Conservation (phyloP, 139 green algal genomes). For the Astrephomene gubernaculifera region DNA sequence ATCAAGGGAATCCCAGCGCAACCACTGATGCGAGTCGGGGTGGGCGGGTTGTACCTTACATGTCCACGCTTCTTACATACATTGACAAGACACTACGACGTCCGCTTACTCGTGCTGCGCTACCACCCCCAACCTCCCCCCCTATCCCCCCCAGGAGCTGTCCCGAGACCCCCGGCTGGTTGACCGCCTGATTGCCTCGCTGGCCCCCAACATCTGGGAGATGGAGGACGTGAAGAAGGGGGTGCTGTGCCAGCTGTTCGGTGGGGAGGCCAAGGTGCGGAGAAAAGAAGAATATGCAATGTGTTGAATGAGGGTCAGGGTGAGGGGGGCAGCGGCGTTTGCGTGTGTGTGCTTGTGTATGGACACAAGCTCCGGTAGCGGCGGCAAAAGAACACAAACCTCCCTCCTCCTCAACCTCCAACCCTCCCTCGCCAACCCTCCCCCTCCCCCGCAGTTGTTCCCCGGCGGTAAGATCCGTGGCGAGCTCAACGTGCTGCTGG, state of each 20-base stretch:
- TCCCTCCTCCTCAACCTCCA: background rate
- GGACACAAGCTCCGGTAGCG: background rate
- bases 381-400: background rate
- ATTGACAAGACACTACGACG: no score
- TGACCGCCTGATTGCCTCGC: conserved; percentile 82
- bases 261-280: conserved; percentile 77
- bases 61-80: no score
- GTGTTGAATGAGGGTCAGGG: no score
- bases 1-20: no score
- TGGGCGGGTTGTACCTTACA: no score
- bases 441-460: conserved; percentile 51
- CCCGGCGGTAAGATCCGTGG: conserved; percentile 65
- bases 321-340: no score
- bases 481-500: conserved; percentile 98
- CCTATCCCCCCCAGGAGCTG: conserved; percentile 53
- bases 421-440: background rate
- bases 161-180: conserved; percentile 86
- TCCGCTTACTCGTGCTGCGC: no score
- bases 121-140: background rate
- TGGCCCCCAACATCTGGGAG: conserved; percentile 97
- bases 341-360: background rate
- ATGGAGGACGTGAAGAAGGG: conserved; percentile 98
- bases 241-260: conserved; percentile 87
- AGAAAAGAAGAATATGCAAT: no score
- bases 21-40: no score